These are phyloP conservation scores for Russula griseocarnosa DNA, from an alignment of 768 basidiomycete species.

Conservation along the genomic window DNA sequence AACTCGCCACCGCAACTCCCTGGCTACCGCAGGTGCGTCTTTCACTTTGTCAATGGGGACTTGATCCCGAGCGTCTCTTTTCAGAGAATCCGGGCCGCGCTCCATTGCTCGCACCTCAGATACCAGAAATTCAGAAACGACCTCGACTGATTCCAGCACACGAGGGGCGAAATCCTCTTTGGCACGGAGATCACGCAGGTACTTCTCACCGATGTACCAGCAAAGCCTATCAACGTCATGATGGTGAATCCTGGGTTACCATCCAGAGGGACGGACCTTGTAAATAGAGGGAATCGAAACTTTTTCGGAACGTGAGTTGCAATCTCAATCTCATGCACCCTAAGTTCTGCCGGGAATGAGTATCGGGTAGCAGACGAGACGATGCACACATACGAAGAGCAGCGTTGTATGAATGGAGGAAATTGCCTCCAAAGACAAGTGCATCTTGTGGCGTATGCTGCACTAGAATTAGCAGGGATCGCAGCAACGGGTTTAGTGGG, in stretches of 20 bases:
- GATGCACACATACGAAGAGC: slow-evolving; percentile 60
- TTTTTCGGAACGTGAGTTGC: slow-evolving; percentile 84
- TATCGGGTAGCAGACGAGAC: slow-evolving; percentile 2
- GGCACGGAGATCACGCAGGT: slow-evolving; percentile 64
- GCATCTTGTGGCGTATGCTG: slow-evolving; percentile 91
- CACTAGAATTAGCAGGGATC: background rate
- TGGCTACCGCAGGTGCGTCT: slow-evolving; percentile 73
- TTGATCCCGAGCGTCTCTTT: slow-evolving; percentile 75
- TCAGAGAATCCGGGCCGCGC: slow-evolving; percentile 61
- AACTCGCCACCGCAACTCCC: slow-evolving; percentile 84
- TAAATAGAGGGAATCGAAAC: slow-evolving; percentile 33
- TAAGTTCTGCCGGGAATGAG: slow-evolving; percentile 56
- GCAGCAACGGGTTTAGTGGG: background rate
- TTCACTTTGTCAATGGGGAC: slow-evolving; percentile 78
- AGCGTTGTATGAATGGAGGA: slow-evolving; percentile 89
- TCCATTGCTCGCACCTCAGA: slow-evolving; percentile 71
- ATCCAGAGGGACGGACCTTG: slow-evolving; percentile 27
- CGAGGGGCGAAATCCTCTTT: slow-evolving; percentile 51
- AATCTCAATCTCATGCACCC: slow-evolving; percentile 87
- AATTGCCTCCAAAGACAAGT: slow-evolving; percentile 96
- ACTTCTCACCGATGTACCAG: slow-evolving; percentile 87
- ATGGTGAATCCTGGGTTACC: background rate
- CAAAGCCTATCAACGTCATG: slow-evolving; percentile 53
- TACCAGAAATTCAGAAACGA: slow-evolving; percentile 75
- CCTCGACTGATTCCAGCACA: slow-evolving; percentile 64